Evolutionary conservation across 352 stramenopile species (phyloP), one percentile per base, ranked within the genome.

Genomic region (Phytophthora vignae): DNA sequence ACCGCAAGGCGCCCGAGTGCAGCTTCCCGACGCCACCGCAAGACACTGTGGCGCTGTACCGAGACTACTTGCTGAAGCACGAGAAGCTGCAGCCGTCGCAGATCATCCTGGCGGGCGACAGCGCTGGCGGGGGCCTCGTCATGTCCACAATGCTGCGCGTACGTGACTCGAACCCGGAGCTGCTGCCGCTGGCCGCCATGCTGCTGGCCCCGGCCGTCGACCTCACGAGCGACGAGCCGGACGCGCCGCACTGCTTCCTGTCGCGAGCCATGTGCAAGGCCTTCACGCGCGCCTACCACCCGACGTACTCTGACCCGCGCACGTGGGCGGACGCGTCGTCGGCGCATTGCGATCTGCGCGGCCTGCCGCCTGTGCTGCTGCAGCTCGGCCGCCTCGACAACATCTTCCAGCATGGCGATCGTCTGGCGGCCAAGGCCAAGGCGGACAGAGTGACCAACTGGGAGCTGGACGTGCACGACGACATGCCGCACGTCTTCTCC

Each of bases 51-150:
- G 29, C 55, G 1, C 73, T 85, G 59, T 87, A 84, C 67, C 68
- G 81, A 38, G 7, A 71, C 21, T 81, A 87, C 53, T 53, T 86
- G 7, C 21, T 87, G 3, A n/a, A 62, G 2, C 42, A 81, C 14
- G 58, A 78, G 38, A 46, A 65, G 0, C 29, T 90, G 12, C 49
- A 57, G 4, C 76, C 81, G 1, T 63, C 64, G 7, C 69, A 74
- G 19, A 76, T 90, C 54, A 78, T 90, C 21, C 2, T 90, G 9
- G 77, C 73, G 17, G 83, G 83, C 4, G 83, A 88, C 59, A 88
- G 81, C 40, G 81, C 81, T 1, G 81, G 83, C 19, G 83, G 58
- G 21, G 77, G 73, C 2, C 79, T 90, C 31, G 74, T 77, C 19
- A 69, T 88, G 69, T 86, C 83, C 40, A 77, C 67, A 4, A 38